Conservation (phyloP, 1,284 basidiomycete species). For the Phylloboletellus chloephorus region DNA sequence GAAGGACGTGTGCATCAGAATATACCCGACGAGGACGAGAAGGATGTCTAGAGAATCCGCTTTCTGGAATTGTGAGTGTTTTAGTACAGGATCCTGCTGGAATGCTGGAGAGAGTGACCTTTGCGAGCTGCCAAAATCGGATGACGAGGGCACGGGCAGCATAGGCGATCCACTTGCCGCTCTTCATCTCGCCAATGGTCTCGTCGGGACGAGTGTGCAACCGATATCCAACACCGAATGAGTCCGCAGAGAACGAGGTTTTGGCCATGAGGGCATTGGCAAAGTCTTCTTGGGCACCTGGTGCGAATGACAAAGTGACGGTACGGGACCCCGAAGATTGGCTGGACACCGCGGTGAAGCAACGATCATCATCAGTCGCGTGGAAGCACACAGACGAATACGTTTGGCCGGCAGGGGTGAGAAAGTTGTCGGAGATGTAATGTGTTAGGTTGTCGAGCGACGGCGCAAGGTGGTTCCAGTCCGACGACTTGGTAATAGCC, state of each 20-base stretch:
- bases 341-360: constrained; percentile 39
- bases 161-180: constrained; percentile 82
- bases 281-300: constrained; percentile 49
- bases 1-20: constrained; percentile 95
- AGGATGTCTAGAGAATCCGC: constrained; percentile 96
- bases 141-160: constrained; percentile 75
- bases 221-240: constrained; percentile 39
- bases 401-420: constrained; percentile 36
- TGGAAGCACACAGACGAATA: constrained; percentile 38
- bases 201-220: constrained; percentile 40
- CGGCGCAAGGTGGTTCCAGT: constrained; percentile 31
- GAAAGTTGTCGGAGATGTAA: constrained; percentile 42
- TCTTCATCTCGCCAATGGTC: constrained; percentile 61
- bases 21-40: constrained; percentile 91
- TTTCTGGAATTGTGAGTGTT: constrained; percentile 45
- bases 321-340: constrained; percentile 38
- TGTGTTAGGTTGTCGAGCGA: constrained; percentile 47
- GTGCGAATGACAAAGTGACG: constrained; percentile 56
- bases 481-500: constrained; percentile 22
- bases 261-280: constrained; percentile 40
- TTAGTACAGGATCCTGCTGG: constrained; percentile 2
- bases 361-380: constrained; percentile 25
- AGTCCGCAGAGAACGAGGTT: constrained; percentile 34
- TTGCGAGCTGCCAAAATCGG: constrained; percentile 84
- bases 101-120: constrained; percentile 42